A percentile compares a stretch with the other conserved stretches of the same genome.
These are phyloP conservation scores for Rhodotorula paludigena DNA, from an alignment of 768 basidiomycete genomes.

Conservation along the genomic window DNA sequence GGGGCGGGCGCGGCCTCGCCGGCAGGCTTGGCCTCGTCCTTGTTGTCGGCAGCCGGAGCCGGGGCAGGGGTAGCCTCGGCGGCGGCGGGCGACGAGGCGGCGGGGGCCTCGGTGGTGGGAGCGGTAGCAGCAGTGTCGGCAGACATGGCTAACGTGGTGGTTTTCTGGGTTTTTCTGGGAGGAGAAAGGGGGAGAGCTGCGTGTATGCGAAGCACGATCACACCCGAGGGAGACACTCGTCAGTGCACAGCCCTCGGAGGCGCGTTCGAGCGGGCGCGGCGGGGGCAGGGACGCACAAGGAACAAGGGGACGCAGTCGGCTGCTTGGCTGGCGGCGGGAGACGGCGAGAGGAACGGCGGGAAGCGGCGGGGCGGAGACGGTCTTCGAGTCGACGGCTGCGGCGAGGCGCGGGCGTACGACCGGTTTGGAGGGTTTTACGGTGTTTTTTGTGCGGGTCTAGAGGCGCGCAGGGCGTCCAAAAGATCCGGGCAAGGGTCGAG, in stretches of 20 bases:
- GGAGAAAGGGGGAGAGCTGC: not conserved
- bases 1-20: conserved; percentile 26
- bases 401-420: conserved; percentile 1
- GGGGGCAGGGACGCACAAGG: not conserved
- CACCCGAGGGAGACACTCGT: not conserved
- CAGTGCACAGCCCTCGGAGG: not conserved
- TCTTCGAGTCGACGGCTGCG: not conserved
- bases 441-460: not conserved
- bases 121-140: conserved; percentile 31
- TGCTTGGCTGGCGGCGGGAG: conserved; percentile 3
- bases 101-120: conserved; percentile 38
- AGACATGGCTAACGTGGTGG: conserved; percentile 16
- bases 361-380: not conserved
- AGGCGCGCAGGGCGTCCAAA: conserved; percentile 6
- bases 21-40: conserved; percentile 23
- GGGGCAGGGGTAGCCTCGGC: conserved; percentile 25
- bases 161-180: not conserved
- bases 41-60: conserved; percentile 29
- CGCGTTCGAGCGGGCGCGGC: not conserved
- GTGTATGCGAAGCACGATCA: not conserved
- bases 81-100: conserved; percentile 15
- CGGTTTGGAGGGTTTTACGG: conserved; percentile 17
- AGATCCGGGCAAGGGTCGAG: not conserved
- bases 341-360: not conserved
- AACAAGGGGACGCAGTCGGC: not conserved